Evolutionary conservation across 257 asterid genomes (phyloP).

Genomic region (Lavandula angustifolia): DNA sequence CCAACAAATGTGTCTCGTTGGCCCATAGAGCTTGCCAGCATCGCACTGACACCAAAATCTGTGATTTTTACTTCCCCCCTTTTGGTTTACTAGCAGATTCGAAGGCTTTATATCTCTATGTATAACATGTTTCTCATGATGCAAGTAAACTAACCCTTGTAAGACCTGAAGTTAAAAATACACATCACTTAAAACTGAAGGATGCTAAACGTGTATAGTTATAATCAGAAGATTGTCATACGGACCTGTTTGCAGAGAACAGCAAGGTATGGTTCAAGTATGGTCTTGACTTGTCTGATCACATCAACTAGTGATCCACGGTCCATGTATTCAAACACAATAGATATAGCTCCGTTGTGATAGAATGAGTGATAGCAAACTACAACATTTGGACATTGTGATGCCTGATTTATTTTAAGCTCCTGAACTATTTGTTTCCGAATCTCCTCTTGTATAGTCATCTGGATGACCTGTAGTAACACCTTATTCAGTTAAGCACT

Average conservation of each 20-base stretch:
- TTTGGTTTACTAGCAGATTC: constrained; percentile 80
- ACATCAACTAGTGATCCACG: constrained; percentile 84
- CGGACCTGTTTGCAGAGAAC: constrained; percentile 91
- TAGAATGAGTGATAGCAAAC: constrained; percentile 97
- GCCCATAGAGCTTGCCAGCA: constrained; percentile 94
- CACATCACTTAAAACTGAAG: neutral
- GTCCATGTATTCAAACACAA: constrained; percentile 97
- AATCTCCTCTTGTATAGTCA: constrained; percentile 92
- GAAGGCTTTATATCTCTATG: constrained; percentile 84
- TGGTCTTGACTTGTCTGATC: constrained; percentile 73
- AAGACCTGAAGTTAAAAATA: constrained; percentile 58
- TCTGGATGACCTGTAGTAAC: constrained; percentile 79
- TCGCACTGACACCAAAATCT: constrained; percentile 98
- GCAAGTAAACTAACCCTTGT: constrained; percentile 81
- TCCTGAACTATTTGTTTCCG: constrained; percentile 98
- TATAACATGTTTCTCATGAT: constrained; percentile 85
- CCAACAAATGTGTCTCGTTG: constrained; percentile 96
- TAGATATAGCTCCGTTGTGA: constrained; percentile 96
- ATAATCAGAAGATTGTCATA: constrained; percentile 18
- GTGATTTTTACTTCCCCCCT: constrained; percentile 97
- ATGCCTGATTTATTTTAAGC: constrained; percentile 92
- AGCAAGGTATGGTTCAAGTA: constrained; percentile 96
- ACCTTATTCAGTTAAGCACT: constrained; percentile 21
- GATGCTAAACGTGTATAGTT: constrained; percentile 6
- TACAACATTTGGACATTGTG: constrained; percentile 86